Evolutionary conservation across 768 basidiomycete genomes (phyloP).

Genomic region (Ephemerocybe angulata): DNA sequence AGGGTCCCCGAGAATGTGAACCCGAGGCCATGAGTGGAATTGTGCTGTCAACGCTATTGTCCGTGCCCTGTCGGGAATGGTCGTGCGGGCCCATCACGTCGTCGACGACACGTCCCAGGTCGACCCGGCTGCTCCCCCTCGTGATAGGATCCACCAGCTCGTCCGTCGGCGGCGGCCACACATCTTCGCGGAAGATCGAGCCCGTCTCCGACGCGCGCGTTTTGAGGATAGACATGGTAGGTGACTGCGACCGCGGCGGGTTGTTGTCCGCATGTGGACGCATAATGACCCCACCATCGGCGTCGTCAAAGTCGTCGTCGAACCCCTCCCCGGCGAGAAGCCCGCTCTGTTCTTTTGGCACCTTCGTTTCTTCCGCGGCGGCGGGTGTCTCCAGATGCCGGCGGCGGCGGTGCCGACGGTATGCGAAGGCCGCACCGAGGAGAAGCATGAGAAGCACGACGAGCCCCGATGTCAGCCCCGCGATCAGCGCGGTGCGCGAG

Average conservation of each 20-base stretch:
- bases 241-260: constrained; percentile 14
- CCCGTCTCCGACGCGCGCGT: constrained; percentile 40
- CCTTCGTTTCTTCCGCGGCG: constrained; percentile 1
- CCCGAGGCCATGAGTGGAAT: neutral
- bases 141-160: constrained; percentile 39
- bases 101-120: constrained; percentile 40
- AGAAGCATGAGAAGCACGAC: constrained; percentile 7
- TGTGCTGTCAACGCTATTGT: neutral
- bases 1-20: neutral
- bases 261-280: neutral
- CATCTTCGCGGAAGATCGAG: constrained; percentile 46
- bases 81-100: constrained; percentile 44
- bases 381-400: constrained; percentile 2
- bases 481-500: constrained; percentile 13
- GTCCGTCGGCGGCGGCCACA: constrained; percentile 40
- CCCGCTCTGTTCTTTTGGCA: constrained; percentile 9
- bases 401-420: constrained; percentile 6
- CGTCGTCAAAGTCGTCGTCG: constrained; percentile 7
- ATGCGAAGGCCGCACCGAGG: constrained; percentile 8
- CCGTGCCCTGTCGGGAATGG: neutral
- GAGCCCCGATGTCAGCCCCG: constrained; percentile 11
- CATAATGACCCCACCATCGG: constrained; percentile 1
- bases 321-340: constrained; percentile 16
- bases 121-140: constrained; percentile 28
- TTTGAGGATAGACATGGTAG: constrained; percentile 35